Evolutionary conservation across 2,329 filamentous ascomycete genomes (phyloP).

Genomic region (Diaporthe amygdali): DNA sequence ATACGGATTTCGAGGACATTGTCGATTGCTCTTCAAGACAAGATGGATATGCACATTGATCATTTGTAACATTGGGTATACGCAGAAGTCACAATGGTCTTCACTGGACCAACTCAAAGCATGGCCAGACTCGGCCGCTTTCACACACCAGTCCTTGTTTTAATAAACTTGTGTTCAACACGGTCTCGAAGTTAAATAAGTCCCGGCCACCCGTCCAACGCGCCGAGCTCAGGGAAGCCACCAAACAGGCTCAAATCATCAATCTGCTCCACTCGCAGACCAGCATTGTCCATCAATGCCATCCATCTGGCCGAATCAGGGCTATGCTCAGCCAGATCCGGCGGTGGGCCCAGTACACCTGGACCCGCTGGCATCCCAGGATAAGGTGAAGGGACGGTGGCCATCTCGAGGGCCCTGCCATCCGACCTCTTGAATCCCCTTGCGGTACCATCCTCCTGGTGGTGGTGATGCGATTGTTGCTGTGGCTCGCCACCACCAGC

Average conservation of each 20-base stretch:
- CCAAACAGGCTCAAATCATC: constrained; percentile 25
- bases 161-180: not conserved
- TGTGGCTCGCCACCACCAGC: not conserved
- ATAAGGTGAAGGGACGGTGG: not conserved
- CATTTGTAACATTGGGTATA: too few relatives aligned
- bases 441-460: not conserved
- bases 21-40: not conserved
- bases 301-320: constrained; percentile 23
- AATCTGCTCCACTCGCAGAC: constrained; percentile 16
- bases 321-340: constrained; percentile 14
- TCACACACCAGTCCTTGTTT: too few relatives aligned
- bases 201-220: constrained; percentile 22
- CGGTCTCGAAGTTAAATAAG: not conserved
- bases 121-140: not conserved
- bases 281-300: constrained; percentile 15
- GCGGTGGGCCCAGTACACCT: not conserved
- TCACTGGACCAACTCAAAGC: fast-evolving
- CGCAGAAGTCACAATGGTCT: not conserved
- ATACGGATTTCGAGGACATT: too few relatives aligned
- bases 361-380: not conserved
- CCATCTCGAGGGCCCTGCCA: not conserved
- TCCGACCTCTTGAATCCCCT: not conserved
- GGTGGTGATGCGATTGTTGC: not conserved
- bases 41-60: not conserved
- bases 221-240: constrained; percentile 23